These are phyloP conservation scores for Coemansia sp. DNA, from an alignment of 192 early-diverging fungal species.

Conservation along the genomic window DNA sequence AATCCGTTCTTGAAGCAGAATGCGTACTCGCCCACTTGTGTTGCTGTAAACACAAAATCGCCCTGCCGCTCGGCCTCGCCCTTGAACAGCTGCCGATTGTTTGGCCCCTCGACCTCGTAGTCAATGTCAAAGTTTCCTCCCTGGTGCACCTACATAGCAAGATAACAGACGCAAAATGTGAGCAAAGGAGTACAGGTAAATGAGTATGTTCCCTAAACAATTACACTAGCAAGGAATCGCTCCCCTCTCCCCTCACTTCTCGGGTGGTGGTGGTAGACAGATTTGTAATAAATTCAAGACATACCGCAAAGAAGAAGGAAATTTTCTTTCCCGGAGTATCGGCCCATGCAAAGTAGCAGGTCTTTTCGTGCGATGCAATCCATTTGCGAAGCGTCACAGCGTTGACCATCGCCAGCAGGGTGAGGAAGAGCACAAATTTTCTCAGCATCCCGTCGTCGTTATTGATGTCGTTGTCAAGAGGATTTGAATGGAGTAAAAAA, in stretches of 20 bases:
- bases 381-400: constrained; percentile 77
- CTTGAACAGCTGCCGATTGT: constrained; percentile 64
- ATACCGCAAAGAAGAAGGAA: constrained; percentile 97
- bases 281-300: constrained; percentile 22
- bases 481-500: constrained; percentile 1
- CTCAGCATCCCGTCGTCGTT: constrained; percentile 34
- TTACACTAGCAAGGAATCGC: neutral
- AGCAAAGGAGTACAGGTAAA: neutral
- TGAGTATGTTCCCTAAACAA: neutral
- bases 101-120: constrained; percentile 81
- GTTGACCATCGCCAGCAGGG: constrained; percentile 48
- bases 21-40: constrained; percentile 84
- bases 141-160: constrained; percentile 75
- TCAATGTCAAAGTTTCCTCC: constrained; percentile 98
- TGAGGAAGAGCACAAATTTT: constrained; percentile 46
- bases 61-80: constrained; percentile 91
- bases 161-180: neutral
- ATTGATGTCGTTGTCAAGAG: neutral
- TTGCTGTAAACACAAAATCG: constrained; percentile 91
- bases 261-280: neutral
- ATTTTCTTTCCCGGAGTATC: constrained; percentile 86
- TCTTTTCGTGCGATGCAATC: constrained; percentile 86
- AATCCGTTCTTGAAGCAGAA: constrained; percentile 97
- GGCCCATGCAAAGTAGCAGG: constrained; percentile 87
- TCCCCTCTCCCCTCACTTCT: neutral